Evolutionary conservation across 805 yeast genomes (phyloP), one percentile per base, ranked within the genome.

Genomic region (Saccharomycopsis microspora): DNA sequence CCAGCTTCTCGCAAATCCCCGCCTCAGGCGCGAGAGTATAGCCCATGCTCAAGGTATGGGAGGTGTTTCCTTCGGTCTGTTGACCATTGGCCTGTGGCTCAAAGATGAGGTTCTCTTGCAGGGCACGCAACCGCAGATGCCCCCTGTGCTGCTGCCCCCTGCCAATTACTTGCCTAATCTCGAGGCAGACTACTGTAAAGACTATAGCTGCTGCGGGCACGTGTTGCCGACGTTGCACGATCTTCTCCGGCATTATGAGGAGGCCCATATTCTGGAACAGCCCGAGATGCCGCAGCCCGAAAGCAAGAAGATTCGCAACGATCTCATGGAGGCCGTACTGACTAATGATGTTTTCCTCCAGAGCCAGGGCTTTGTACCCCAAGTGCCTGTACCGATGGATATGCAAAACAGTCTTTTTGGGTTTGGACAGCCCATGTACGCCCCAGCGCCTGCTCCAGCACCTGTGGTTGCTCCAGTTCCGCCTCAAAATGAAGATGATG

Each of bases 11-110:
- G 57, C 54, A 52, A 58, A 54, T 50, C 66, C 70, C n/a, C 64
- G 79, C 54, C 75, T 88, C 54, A 76, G 95, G 60, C 72, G 97
- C 54, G 97, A 90, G 58, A 80, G 89, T 49, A 79, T 93, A 50
- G 96, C 97, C 32, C 97, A 90, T 62, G 83, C 96, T 2, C 96
- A 87, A 62, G 97, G 97, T 7, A 85, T 93, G 82, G 97, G 97
- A 41, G 98, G 97, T 42, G 85, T 90, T 34, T 82, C 95, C 5
- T 90, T 97, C 96, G 97, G 97, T 28, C 88, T 95, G 3, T 78
- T 89, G 49, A 83, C 95, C 31, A 88, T 90, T 32, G 97, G 97
- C 9, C 81, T 93, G 10, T 90, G 98, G 98, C 70, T 90, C 29
- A 84, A 88, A 60, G 97, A 90, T 63, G 98, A 90, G 60, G 90